Conservation (phyloP, 192 early-diverging fungal species). For the Fimicolochytrium jonesii region DNA sequence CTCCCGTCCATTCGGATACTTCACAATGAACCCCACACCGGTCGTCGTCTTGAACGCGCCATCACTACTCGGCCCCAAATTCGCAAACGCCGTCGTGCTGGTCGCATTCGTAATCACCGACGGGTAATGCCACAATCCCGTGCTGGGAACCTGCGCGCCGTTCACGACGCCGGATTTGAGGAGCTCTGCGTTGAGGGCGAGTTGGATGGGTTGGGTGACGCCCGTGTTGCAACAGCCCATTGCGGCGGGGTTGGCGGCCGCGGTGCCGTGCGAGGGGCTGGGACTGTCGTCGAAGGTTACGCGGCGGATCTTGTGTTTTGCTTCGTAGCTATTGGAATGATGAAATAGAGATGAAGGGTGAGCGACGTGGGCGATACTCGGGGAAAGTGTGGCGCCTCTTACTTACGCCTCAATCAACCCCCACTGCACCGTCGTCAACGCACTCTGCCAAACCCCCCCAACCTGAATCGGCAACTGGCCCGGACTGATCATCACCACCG, state of each 20-base stretch:
- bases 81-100: constrained; percentile 7
- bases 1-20: constrained; percentile 23
- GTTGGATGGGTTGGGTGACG: not conserved
- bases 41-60: constrained; percentile 19
- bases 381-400: no score
- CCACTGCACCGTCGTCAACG: constrained; percentile 13
- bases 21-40: constrained; percentile 34
- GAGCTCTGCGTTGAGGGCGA: not conserved
- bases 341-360: no score
- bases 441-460: not conserved
- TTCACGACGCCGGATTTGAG: not conserved
- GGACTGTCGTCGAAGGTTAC: constrained; percentile 19
- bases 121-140: constrained; percentile 23
- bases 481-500: not conserved
- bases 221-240: not conserved
- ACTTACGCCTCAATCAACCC: no score
- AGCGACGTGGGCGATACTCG: no score
- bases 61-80: constrained; percentile 8
- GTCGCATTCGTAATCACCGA: constrained; percentile 8
- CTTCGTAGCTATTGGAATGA: constrained; percentile 13
- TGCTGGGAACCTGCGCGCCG: not conserved
- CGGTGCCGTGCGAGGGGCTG: not conserved
- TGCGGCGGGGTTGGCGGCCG: constrained; percentile 1
- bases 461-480: constrained; percentile 14
- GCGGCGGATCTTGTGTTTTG: constrained; percentile 10